These are phyloP conservation scores for Monilinia fructigena DNA, from an alignment of 2,329 filamentous ascomycete species.

Conservation along the genomic window DNA sequence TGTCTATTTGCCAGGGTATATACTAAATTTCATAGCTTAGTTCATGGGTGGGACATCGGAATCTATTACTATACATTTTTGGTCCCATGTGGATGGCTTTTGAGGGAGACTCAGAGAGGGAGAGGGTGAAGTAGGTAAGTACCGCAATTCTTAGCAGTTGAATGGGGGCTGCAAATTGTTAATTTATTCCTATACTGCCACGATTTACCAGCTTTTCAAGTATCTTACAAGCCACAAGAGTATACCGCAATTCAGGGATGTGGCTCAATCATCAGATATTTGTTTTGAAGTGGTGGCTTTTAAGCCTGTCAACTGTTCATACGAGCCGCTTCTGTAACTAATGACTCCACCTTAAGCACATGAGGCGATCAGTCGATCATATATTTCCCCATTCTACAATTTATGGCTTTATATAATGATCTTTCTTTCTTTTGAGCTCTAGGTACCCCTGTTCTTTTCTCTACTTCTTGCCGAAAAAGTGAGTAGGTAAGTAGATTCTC, in stretches of 20 bases:
- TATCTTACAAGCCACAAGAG: not conserved
- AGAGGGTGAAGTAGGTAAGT: no score
- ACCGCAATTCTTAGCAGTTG: no score
- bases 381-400: not conserved
- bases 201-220: not conserved
- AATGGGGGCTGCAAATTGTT: no score
- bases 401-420: not conserved
- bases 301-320: not conserved
- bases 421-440: not conserved
- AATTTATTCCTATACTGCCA: no score
- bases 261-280: not conserved
- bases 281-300: not conserved
- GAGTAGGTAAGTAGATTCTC: not conserved
- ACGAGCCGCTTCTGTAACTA: not conserved
- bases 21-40: no score
- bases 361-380: not conserved
- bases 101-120: no score
- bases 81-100: no score
- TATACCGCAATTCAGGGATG: not conserved
- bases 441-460: not conserved
- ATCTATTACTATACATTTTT: no score
- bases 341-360: not conserved
- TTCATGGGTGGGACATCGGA: no score
- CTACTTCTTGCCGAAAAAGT: not conserved
- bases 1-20: no score